Base-by-base conservation (phyloP, 2,329 filamentous ascomycete genomes). In the Trichoderma sp. region DNA sequence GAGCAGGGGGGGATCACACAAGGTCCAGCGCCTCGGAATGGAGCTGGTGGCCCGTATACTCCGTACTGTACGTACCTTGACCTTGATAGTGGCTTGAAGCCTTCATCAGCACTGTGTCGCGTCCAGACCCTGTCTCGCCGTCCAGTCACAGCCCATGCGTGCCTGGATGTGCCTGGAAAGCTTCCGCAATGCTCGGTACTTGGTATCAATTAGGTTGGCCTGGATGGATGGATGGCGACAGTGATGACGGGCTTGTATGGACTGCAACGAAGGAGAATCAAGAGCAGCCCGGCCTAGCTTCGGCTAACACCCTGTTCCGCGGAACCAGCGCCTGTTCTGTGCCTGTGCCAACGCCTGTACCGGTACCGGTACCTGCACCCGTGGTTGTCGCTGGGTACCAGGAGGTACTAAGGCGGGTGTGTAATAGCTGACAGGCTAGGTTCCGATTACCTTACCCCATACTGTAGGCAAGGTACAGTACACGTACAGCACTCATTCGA, bases 141-240 rank as follows among this genome's bases (percentile, higher is more conserved):
- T 57, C 66, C 58, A 64, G 50, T 68, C 52, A 64, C 37, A 50
- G 39, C 52, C 50, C 50, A 45, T 45, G 29, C 58, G 66, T 68
- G 58, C 66, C 66, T 68, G 66, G 66, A 56, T 64, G 66, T 56
- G 50, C 61, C 61, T 56, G 50, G 27, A 54, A 54, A 25, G 10
- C 34, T 29, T 27, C 52, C 50, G 25, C 52, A 34, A 52, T 25
- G 29, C 58, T 35, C 32, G 54, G 32, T 25, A 39, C 54, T 48
- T 27, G 19, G 42, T 60, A 29, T 27, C 19, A n/a, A 8, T 15
- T 57, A 22, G 54, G 19, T 19, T 35, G 29, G 29, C 29, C 9
- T 60, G 58, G 39, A 37, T 19, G 32, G 39, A 37, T 19, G 32
- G 29, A 56, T 27, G 48, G 60, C 50, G 34, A 42, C 60, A 53